phyloP scores from a whole-genome alignment of 805 yeast genomes.

The Wickerhamomyces bovis region DNA sequence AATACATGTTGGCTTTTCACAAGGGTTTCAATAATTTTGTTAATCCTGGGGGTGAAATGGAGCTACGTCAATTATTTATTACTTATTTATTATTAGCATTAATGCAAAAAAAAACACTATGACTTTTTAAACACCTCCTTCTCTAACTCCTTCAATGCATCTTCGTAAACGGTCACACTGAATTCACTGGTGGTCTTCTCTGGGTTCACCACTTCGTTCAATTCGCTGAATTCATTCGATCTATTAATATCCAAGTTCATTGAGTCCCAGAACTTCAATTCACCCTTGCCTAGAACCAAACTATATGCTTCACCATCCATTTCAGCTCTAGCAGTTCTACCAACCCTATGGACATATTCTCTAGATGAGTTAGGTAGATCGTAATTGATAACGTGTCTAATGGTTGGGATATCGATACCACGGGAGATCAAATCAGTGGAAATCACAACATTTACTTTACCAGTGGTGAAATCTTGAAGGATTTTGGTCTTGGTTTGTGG shows the following conservation, averaged over 20 bases:
- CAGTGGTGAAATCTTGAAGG: constrained; percentile 52
- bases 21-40: too few species aligned
- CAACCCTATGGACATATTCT: constrained; percentile 93
- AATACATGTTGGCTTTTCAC: too few species aligned
- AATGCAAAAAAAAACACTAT: background rate
- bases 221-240: constrained; percentile 32
- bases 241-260: constrained; percentile 49
- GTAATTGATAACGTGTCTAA: constrained; percentile 78
- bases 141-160: constrained; percentile 39
- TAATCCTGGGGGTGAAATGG: background rate
- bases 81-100: constrained; percentile 5
- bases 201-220: constrained; percentile 20
- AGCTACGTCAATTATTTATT: constrained; percentile 5
- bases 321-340: constrained; percentile 95
- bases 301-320: constrained; percentile 70
- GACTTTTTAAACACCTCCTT: constrained; percentile 28
- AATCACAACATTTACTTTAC: constrained; percentile 47
- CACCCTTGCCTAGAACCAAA: constrained; percentile 73
- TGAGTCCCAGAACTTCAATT: constrained; percentile 55
- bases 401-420: constrained; percentile 76
- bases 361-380: constrained; percentile 84
- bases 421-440: constrained; percentile 95
- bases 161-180: constrained; percentile 33
- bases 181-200: constrained; percentile 7
- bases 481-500: constrained; percentile 47